Evolutionary conservation across 1,284 basidiomycete genomes (phyloP), one percentile per base, ranked within the genome.

Genomic region (Termitomyces sp.): DNA sequence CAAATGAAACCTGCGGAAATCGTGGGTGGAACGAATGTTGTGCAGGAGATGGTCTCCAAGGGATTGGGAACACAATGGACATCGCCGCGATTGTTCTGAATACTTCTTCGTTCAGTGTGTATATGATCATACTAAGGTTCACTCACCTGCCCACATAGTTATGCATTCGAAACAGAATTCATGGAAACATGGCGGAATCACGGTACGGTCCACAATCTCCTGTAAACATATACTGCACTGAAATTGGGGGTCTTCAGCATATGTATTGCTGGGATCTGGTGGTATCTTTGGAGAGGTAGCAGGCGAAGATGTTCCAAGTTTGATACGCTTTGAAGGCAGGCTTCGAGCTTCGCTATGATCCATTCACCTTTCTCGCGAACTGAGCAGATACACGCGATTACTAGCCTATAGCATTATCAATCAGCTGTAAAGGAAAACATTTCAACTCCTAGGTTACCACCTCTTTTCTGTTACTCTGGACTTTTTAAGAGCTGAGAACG

Each of bases 81-180:
- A 96, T 60, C 81, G 74, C 38, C 85, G 76, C 3, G 84, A 88
- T 71, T 88, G 85, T 33, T 80, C 86, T 88, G 50, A 18, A 49
- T 21, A 14, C 13, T 8, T 42, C 4, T 34, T 13, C 16, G 24
- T 41, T 51, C 4, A 39, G 31, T 28, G 41, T 26, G 3, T 13
- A 19, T 16, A 16, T 26, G 16, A 11, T 49, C 30, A 40, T 19
- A 50, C 28, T 53, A 19, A 28, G 21, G 45, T 43, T 5, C 56
- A 72, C 75, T 69, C 66, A 84, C 91, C 87, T 33, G 87, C 80
- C 92, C 91, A 94, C 1, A 91, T 72, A 41, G 87, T 72, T 14
- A 94, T 77, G 66, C 92, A 95, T 54, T 89, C 87, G 60, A 94
- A 93, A 63, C 92, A 95, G 64, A 93, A 94, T 63, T 88, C 84